Evolutionary conservation across 1,284 basidiomycete species (phyloP).

Genomic region (Leccinum angustisporum): DNA sequence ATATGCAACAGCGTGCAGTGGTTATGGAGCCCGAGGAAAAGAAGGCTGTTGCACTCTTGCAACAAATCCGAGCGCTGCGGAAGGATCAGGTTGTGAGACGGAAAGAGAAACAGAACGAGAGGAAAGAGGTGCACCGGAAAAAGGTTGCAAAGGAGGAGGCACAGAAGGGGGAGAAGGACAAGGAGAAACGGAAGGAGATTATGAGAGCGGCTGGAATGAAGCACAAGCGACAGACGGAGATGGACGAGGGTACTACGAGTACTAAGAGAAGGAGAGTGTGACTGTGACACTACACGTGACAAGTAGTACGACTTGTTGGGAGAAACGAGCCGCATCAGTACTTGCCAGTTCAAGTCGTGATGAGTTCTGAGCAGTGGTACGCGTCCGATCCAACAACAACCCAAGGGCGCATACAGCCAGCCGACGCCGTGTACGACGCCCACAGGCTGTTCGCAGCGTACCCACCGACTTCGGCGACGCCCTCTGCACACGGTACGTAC

Average conservation of each 20-base stretch:
- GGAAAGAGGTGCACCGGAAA: slow-evolving; percentile 61
- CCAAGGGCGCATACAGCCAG: slow-evolving; percentile 12
- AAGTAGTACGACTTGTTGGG: neutral
- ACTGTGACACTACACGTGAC: slow-evolving; percentile 27
- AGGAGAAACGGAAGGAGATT: slow-evolving; percentile 76
- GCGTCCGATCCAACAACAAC: slow-evolving; percentile 16
- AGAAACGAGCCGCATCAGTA: no score
- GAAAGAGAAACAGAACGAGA: slow-evolving; percentile 82
- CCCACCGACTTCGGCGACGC: slow-evolving; percentile 68
- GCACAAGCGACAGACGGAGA: slow-evolving; percentile 61
- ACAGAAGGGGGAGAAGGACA: slow-evolving; percentile 69
- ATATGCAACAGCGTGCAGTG: slow-evolving; percentile 90
- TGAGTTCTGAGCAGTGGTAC: slow-evolving; percentile 25
- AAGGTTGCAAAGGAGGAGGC: slow-evolving; percentile 72
- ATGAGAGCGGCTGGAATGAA: slow-evolving; percentile 77
- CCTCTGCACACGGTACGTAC: slow-evolving; percentile 61
- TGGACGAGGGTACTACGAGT: slow-evolving; percentile 48
- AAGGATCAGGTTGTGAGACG: slow-evolving; percentile 83
- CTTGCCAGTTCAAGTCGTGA: slow-evolving; percentile 12
- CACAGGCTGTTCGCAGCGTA: slow-evolving; percentile 63
- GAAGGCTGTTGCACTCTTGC: slow-evolving; percentile 87
- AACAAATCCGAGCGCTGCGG: slow-evolving; percentile 91
- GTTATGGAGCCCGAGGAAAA: slow-evolving; percentile 95
- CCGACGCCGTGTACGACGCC: slow-evolving; percentile 55
- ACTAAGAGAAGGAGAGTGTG: slow-evolving; percentile 49